Evolutionary conservation across 2,329 filamentous ascomycete species (phyloP).

Genomic region (Pseudogymnoascus sp.): DNA sequence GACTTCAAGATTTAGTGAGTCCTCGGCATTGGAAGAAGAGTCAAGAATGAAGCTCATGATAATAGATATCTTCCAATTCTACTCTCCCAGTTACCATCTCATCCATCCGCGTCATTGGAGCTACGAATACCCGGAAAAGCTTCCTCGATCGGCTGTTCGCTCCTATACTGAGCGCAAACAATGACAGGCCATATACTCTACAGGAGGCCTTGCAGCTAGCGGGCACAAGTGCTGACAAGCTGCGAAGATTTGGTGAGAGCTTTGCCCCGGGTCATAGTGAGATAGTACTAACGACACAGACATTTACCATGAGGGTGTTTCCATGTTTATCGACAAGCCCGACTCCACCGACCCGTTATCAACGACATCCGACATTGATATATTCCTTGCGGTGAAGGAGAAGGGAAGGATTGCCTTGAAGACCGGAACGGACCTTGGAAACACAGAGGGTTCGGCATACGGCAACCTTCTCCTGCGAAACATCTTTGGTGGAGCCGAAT

Average conservation of each 20-base stretch:
- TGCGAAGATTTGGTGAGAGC: slow-evolving; percentile 68
- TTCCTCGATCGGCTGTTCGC: slow-evolving; percentile 79
- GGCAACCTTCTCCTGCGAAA: slow-evolving; percentile 82
- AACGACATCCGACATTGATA: slow-evolving; percentile 69
- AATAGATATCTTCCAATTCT: slow-evolving; percentile 69
- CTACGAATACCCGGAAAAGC: slow-evolving; percentile 68
- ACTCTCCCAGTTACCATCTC: slow-evolving; percentile 83
- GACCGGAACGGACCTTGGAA: slow-evolving; percentile 90
- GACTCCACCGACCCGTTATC: slow-evolving; percentile 59
- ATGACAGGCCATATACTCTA: slow-evolving; percentile 64
- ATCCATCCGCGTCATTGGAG: slow-evolving; percentile 75
- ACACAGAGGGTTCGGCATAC: slow-evolving; percentile 89
- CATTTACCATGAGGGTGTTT: slow-evolving; percentile 78
- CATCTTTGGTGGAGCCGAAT: slow-evolving; percentile 89
- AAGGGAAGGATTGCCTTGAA: slow-evolving; percentile 79
- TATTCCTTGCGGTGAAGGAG: slow-evolving; percentile 71
- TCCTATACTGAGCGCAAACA: slow-evolving; percentile 64
- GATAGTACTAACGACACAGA: slow-evolving; percentile 41
- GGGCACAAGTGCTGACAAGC: slow-evolving; percentile 61
- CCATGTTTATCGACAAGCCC: slow-evolving; percentile 73
- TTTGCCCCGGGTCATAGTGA: not conserved
- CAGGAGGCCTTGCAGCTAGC: slow-evolving; percentile 70
- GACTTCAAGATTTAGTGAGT: slow-evolving; percentile 57
- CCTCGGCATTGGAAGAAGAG: not conserved
- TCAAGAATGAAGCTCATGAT: not conserved